phyloP scores from a whole-genome alignment of 805 yeast species.

The Osmozyma mogii region DNA sequence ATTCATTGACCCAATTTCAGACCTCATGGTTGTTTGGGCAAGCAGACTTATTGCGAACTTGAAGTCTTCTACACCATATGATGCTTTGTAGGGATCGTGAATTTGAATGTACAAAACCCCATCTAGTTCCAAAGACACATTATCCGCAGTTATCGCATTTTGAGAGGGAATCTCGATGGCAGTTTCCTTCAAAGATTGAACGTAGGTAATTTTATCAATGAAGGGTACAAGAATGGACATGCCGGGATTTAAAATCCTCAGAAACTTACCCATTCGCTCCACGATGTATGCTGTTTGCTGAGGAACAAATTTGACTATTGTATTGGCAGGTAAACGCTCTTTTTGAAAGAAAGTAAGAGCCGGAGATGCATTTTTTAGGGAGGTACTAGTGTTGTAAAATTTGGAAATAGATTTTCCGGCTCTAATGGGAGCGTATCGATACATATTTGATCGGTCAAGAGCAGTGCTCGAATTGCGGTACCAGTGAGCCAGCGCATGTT shows the following conservation, averaged over 20 bases:
- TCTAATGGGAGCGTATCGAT: too few relatives aligned
- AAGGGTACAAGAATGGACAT: slow-evolving; percentile 66
- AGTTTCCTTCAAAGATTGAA: slow-evolving; percentile 72
- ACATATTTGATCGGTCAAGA: too few relatives aligned
- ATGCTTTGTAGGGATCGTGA: slow-evolving; percentile 75
- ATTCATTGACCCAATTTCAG: slow-evolving; percentile 78
- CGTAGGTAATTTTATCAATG: slow-evolving; percentile 70
- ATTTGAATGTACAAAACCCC: slow-evolving; percentile 77
- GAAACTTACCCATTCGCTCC: slow-evolving; percentile 84
- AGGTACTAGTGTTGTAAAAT: too few relatives aligned
- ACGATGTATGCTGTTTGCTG: slow-evolving; percentile 90
- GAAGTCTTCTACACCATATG: slow-evolving; percentile 83
- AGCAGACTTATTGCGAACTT: slow-evolving; percentile 78
- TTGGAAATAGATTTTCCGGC: too few relatives aligned
- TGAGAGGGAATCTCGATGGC: slow-evolving; percentile 84
- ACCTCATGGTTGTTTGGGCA: slow-evolving; percentile 87
- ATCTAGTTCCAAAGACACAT: slow-evolving; percentile 77
- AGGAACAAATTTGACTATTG: slow-evolving; percentile 71
- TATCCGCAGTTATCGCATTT: slow-evolving; percentile 79
- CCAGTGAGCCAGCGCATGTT: too few relatives aligned
- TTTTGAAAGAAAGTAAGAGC: slow-evolving; percentile 51
- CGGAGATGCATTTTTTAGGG: too few relatives aligned
- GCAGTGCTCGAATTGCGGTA: too few relatives aligned
- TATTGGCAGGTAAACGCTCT: slow-evolving; percentile 63
- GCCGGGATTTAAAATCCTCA: slow-evolving; percentile 62